Evolutionary conservation across 1,139 yeast species (phyloP).

Genomic region (Magnusiomyces tetraspermus): DNA sequence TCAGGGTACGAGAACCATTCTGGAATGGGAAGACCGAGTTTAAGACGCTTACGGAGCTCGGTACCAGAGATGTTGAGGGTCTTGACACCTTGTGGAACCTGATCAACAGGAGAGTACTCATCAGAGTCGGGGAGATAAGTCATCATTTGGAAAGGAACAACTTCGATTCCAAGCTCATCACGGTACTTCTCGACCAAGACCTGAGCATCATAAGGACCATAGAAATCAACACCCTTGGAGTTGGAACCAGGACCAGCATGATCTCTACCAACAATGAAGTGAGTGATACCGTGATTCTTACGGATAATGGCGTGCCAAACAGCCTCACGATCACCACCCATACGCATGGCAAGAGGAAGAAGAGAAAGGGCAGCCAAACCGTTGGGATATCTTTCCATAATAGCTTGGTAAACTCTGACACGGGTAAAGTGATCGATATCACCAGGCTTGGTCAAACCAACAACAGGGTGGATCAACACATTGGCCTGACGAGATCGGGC

Average conservation of each 20-base stretch:
- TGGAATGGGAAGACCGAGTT: slow-evolving; percentile 82
- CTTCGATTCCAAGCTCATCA: slow-evolving; percentile 74
- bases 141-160: slow-evolving; percentile 95
- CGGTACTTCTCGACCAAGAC: slow-evolving; percentile 67
- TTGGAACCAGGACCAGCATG: slow-evolving; percentile 97
- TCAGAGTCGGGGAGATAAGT: slow-evolving; percentile 93
- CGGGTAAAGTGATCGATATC: slow-evolving; percentile 97
- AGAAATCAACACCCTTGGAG: slow-evolving; percentile 88
- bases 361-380: slow-evolving; percentile 87
- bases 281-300: slow-evolving; percentile 94
- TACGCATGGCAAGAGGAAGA: slow-evolving; percentile 94
- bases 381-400: slow-evolving; percentile 83
- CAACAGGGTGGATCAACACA: slow-evolving; percentile 91
- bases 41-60: slow-evolving; percentile 78
- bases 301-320: slow-evolving; percentile 97
- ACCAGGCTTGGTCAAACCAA: slow-evolving; percentile 94
- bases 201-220: slow-evolving; percentile 97
- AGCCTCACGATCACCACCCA: slow-evolving; percentile 99
- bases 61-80: slow-evolving; percentile 94
- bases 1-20: slow-evolving; percentile 97
- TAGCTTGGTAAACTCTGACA: slow-evolving; percentile 88
- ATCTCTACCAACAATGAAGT: slow-evolving; percentile 95
- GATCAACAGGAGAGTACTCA: slow-evolving; percentile 90
- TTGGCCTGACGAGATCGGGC: slow-evolving; percentile 72
- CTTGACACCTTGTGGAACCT: slow-evolving; percentile 68